Conservation (phyloP, 768 basidiomycete genomes). For the Solioccasus polychromus region DNA sequence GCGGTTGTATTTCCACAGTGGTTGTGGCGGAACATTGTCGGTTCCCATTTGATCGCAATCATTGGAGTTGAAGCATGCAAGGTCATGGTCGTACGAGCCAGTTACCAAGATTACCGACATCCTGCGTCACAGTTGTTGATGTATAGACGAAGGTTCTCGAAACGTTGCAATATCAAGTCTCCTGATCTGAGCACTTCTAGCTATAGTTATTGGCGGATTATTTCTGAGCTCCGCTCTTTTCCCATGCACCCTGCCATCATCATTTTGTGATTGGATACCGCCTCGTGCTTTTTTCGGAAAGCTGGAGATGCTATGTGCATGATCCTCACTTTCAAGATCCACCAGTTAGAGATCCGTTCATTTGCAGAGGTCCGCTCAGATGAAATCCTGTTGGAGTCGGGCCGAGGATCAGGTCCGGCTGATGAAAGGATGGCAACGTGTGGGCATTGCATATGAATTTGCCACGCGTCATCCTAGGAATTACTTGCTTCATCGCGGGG, state of each 20-base stretch:
- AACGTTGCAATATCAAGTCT: constrained; percentile 11
- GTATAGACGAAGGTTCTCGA: constrained; percentile 16
- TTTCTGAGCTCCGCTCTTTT: constrained; percentile 21
- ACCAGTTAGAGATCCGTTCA: constrained; percentile 28
- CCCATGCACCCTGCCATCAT: constrained; percentile 17
- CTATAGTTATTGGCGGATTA: constrained; percentile 16
- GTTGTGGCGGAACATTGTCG: no score
- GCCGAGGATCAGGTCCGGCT: constrained; percentile 34
- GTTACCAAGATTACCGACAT: constrained; percentile 97
- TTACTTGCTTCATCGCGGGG: constrained; percentile 23
- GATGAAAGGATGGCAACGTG: constrained; percentile 24
- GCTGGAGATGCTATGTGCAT: constrained; percentile 21
- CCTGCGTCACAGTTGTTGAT: constrained; percentile 41
- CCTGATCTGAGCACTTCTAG: constrained; percentile 2
- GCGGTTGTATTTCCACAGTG: no score
- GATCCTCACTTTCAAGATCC: constrained; percentile 31
- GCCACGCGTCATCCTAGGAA: constrained; percentile 22
- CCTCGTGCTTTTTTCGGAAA: constrained; percentile 23
- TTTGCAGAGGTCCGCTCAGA: constrained; percentile 32
- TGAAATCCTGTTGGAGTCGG: constrained; percentile 29
- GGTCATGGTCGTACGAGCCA: constrained; percentile 98
- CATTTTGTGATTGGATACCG: constrained; percentile 13
- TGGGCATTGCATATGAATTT: constrained; percentile 21
- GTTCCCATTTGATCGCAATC: no score
- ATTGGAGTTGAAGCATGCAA: no score